Conservation (phyloP, 2,329 filamentous ascomycete genomes). For the Aureobasidium pullulans region DNA sequence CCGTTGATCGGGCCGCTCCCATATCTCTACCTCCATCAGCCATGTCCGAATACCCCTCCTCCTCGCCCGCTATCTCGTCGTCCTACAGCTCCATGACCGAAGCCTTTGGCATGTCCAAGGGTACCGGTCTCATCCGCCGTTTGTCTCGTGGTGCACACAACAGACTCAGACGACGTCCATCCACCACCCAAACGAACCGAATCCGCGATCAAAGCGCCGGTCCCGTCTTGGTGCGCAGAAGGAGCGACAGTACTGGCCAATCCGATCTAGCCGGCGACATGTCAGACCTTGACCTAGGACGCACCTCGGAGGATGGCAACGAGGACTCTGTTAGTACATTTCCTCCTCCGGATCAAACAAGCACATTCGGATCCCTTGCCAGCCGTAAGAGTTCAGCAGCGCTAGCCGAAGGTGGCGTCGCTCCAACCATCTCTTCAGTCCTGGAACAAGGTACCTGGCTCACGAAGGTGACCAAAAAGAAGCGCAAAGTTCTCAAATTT, state of each 20-base stretch:
- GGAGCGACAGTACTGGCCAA: slow-evolving; percentile 82
- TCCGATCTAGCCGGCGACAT: slow-evolving; percentile 38
- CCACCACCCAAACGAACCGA: slow-evolving; percentile 61
- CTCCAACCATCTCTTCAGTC: slow-evolving; percentile 67
- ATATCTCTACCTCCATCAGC: slow-evolving; percentile 18
- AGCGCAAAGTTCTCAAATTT: slow-evolving; percentile 63
- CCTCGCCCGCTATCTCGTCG: slow-evolving; percentile 13
- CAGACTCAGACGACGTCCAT: slow-evolving; percentile 66
- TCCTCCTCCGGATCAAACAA: slow-evolving; percentile 25
- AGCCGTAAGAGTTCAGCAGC: slow-evolving; percentile 19
- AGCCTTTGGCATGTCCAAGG: slow-evolving; percentile 17
- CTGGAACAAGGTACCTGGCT: slow-evolving; percentile 73
- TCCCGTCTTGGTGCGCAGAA: slow-evolving; percentile 75
- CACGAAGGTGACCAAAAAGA: slow-evolving; percentile 79
- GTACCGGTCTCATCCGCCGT: slow-evolving; percentile 65
- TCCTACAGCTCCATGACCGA: slow-evolving; percentile 17
- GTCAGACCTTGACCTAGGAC: slow-evolving; percentile 48
- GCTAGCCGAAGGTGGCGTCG: slow-evolving; percentile 41
- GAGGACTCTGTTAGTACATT: slow-evolving; percentile 21
- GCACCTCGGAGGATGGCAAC: slow-evolving; percentile 45
- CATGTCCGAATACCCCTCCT: slow-evolving; percentile 15
- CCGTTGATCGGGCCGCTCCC: slow-evolving; percentile 17
- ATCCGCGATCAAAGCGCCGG: slow-evolving; percentile 84
- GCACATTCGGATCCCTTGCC: slow-evolving; percentile 36
- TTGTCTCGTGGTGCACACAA: slow-evolving; percentile 74